Evolutionary conservation across 169 alveolate genomes (phyloP).

Genomic region (Eimeria praecox): DNA sequence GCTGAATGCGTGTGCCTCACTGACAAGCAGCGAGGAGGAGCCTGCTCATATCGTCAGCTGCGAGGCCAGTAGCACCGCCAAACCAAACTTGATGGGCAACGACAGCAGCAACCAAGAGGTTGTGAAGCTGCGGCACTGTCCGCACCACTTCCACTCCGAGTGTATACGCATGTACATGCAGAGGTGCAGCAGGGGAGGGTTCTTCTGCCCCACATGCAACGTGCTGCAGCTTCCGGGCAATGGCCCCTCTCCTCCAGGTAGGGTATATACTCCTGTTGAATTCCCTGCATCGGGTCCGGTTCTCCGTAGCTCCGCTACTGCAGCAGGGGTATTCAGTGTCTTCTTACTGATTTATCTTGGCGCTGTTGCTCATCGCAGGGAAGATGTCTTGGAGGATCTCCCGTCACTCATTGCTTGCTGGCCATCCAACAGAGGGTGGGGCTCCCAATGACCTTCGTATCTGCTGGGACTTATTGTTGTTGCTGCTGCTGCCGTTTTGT

Average conservation of each 20-base stretch:
- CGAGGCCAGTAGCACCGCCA: background rate
- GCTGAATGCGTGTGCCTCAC: background rate
- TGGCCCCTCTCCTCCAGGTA: slow-evolving; percentile 77
- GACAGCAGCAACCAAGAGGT: slow-evolving; percentile 36
- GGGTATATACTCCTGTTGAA: background rate
- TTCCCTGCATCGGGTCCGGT: background rate
- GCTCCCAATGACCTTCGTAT: background rate
- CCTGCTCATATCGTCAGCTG: background rate
- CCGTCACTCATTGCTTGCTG: slow-evolving; percentile 14
- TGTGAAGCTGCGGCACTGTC: slow-evolving; percentile 52
- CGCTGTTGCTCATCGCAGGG: background rate
- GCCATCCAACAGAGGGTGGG: slow-evolving; percentile 40
- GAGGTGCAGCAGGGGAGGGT: slow-evolving; percentile 65
- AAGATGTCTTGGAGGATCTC: slow-evolving; percentile 53
- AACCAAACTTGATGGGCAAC: background rate
- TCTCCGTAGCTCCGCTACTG: background rate
- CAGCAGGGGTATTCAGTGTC: background rate
- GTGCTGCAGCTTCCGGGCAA: slow-evolving; percentile 75
- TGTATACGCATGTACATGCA: slow-evolving; percentile 61
- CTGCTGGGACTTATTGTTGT: background rate
- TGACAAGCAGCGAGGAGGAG: slow-evolving; percentile 3
- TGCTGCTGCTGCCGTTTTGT: background rate
- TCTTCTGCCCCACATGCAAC: slow-evolving; percentile 76
- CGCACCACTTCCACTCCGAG: slow-evolving; percentile 69
- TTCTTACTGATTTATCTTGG: background rate